These are phyloP conservation scores for Globisporangium heterothallicum DNA, from an alignment of 352 stramenopile species.

Conservation along the genomic window DNA sequence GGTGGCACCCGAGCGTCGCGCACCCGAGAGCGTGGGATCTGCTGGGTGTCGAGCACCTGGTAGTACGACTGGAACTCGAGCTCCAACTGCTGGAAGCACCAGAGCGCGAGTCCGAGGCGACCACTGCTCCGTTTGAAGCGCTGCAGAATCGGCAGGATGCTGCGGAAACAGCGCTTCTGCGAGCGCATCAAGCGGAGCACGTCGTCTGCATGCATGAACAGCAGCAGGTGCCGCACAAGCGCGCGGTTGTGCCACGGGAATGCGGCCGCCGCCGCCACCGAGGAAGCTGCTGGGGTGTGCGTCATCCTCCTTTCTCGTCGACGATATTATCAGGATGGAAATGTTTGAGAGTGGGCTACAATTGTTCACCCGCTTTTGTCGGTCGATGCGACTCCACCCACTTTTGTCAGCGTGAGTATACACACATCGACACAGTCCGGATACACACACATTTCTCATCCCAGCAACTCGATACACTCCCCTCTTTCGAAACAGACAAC, in stretches of 20 bases:
- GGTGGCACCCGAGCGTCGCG: constrained; percentile 52
- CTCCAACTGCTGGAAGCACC: constrained; percentile 19
- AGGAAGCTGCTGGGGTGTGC: too few relatives aligned
- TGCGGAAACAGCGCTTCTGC: constrained; percentile 17
- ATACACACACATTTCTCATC: background rate
- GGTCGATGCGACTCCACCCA: background rate
- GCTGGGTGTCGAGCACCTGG: constrained; percentile 44
- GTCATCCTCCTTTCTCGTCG: background rate
- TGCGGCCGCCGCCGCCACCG: background rate
- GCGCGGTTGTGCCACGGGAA: constrained; percentile 10
- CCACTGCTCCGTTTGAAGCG: constrained; percentile 17
- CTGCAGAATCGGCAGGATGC: constrained; percentile 16
- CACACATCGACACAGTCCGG: background rate
- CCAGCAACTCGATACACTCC: background rate
- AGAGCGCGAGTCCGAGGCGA: constrained; percentile 33
- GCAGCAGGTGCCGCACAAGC: constrained; percentile 25
- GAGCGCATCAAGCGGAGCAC: constrained; percentile 16
- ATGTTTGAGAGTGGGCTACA: background rate
- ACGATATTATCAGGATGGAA: background rate
- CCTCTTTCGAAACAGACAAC: background rate
- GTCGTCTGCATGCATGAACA: constrained; percentile 21
- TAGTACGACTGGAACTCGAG: constrained; percentile 45
- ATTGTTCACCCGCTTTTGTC: too few relatives aligned
- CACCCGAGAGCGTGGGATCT: constrained; percentile 28
- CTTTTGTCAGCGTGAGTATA: background rate